Base-by-base conservation (phyloP, 2,329 filamentous ascomycete species). In the Penicillium sp. region DNA sequence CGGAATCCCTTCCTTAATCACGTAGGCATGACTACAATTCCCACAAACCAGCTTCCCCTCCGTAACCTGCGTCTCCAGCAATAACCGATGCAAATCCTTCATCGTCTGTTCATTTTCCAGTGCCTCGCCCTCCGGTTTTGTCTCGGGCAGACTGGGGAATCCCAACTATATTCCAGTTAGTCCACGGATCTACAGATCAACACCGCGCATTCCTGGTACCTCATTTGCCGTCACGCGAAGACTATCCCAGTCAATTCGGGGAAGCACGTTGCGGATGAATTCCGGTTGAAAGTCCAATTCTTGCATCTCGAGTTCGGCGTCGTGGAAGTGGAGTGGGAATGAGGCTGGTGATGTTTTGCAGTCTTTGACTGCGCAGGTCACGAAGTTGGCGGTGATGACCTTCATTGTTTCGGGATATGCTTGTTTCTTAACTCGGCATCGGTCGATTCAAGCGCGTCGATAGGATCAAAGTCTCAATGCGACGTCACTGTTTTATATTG, bases 291-390 rank as follows among this genome's bases (percentile, higher is more conserved):
- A 66, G 37, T 90, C 85, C 45, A 89, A 71, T 53, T 93, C 85
- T 52, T 85, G 76, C 56, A 88, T 80, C 51, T 89, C 88, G 15
- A 98, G 80, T 63, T 95, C 88, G 35, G 86, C 89, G 56, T 96
- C 88, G 56, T 83, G 83, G 39, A 92, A 90, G 64, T 96, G 92
- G 11, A 98, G 76, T 2, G 92, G 92, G 60, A 93, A 96, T 15
- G 87, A 86, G 35, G 76, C 70, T 4, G 82, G 73, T 20, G 82
- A 81, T 40, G 80, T 77, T 69, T 93, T 95, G 82, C 92, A 98
- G 39, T 84, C 75, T 74, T 95, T 96, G 61, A 93, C 84, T 45
- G 92, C 90, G 73, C 92, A 98, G 56, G 87, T 92, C 50, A 96
- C 73, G 68, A 98, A 98, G 69, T 96, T 96, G 57, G 94, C 82